phyloP scores from a whole-genome alignment of 2,329 filamentous ascomycete species.

The Monilinia fructicola region DNA sequence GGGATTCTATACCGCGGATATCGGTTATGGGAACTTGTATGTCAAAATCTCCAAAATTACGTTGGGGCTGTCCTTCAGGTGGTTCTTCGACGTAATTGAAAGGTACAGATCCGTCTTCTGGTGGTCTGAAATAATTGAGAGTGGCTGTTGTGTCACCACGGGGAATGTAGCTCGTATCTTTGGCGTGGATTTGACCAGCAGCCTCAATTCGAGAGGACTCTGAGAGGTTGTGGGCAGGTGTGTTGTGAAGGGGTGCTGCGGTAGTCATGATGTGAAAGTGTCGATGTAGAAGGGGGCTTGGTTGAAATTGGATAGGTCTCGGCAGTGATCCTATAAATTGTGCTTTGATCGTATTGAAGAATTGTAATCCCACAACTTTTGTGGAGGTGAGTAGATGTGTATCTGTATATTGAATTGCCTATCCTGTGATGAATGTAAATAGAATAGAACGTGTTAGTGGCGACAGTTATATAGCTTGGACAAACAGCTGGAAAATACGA shows the following conservation, averaged over 20 bases:
- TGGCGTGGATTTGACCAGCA: slow-evolving; percentile 23
- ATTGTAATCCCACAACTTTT: background rate
- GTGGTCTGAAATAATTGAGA: slow-evolving; percentile 55
- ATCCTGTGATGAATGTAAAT: slow-evolving; percentile 2
- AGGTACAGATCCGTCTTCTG: slow-evolving; percentile 53
- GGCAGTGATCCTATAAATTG: slow-evolving; percentile 1
- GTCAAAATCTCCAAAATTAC: slow-evolving; percentile 38
- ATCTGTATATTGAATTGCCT: background rate
- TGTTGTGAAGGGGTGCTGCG: slow-evolving; percentile 42
- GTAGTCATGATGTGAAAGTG: slow-evolving; percentile 44
- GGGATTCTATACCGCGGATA: slow-evolving; percentile 66
- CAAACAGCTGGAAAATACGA: background rate
- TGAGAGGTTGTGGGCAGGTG: slow-evolving; percentile 45
- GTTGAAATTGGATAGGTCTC: slow-evolving; percentile 13
- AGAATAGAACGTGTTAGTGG: background rate
- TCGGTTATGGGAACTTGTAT: slow-evolving; percentile 57
- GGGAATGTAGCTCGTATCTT: slow-evolving; percentile 41
- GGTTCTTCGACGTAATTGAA: slow-evolving; percentile 54
- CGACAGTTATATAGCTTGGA: background rate
- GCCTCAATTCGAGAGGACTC: slow-evolving; percentile 35
- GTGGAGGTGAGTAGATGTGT: background rate
- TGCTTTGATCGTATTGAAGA: slow-evolving; percentile 2
- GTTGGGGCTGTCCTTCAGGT: slow-evolving; percentile 35
- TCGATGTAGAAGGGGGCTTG: background rate
- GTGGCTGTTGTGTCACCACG: slow-evolving; percentile 52